Evolutionary conservation across 306 rosid genomes (phyloP).

Genomic region (Carpinus fangiana): DNA sequence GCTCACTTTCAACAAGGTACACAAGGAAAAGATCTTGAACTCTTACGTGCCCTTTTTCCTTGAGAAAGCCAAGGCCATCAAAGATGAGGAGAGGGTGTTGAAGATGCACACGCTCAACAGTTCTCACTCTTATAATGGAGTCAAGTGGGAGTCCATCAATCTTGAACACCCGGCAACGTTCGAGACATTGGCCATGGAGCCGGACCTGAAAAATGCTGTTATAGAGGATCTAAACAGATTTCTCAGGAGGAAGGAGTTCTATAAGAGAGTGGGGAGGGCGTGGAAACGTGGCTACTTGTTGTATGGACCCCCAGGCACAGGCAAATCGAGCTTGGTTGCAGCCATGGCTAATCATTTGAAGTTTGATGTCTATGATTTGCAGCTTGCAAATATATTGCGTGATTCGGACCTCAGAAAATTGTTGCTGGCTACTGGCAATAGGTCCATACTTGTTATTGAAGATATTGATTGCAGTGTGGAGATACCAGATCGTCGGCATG

Average conservation of each 20-base stretch:
- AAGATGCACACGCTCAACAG: conserved; percentile 69
- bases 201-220: conserved; percentile 36
- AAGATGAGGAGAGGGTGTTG: conserved; percentile 45
- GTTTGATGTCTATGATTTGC: conserved; percentile 82
- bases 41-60: conserved; percentile 59
- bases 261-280: conserved; percentile 80
- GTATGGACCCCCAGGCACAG: conserved; percentile 91
- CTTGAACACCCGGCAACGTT: conserved; percentile 84
- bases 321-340: conserved; percentile 87
- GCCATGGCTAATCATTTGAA: conserved; percentile 89
- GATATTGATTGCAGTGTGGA: conserved; percentile 88
- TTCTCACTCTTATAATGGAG: conserved; percentile 23
- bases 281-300: conserved; percentile 91
- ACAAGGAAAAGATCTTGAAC: conserved; percentile 34
- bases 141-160: conserved; percentile 72
- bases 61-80: conserved; percentile 43
- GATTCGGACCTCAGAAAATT: conserved; percentile 76
- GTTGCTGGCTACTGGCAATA: conserved; percentile 64
- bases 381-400: conserved; percentile 54
- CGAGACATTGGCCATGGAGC: conserved; percentile 79
- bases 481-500: conserved; percentile 57
- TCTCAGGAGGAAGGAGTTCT: conserved; percentile 70
- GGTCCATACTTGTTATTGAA: conserved; percentile 85
- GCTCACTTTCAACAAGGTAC: conserved; percentile 59
- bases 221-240: conserved; percentile 69